Conservation (phyloP, 768 basidiomycete genomes). For the Tulasnella sp. region DNA sequence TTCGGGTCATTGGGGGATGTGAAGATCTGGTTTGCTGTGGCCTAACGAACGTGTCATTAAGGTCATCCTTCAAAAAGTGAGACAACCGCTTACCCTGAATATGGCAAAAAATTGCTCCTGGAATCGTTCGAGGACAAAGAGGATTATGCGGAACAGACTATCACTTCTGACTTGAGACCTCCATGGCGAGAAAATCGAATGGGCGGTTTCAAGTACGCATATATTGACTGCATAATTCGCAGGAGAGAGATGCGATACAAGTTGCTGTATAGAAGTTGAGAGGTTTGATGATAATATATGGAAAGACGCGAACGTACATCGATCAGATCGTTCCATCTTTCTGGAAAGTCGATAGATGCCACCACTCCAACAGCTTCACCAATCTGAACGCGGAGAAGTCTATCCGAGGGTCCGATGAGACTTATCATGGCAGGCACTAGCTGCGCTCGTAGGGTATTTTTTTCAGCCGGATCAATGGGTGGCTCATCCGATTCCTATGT, state of each 20-base stretch:
- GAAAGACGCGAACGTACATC: conserved; percentile 46
- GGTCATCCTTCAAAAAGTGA: background rate
- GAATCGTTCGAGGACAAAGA: conserved; percentile 75
- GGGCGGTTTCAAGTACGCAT: conserved; percentile 84
- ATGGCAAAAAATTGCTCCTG: conserved; percentile 71
- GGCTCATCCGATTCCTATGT: conserved; percentile 30
- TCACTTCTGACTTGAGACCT: conserved; percentile 81
- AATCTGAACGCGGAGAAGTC: conserved; percentile 64
- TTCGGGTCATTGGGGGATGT: conserved; percentile 31
- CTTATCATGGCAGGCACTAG: conserved; percentile 88
- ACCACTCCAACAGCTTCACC: conserved; percentile 89
- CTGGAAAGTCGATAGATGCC: conserved; percentile 84
- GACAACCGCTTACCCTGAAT: conserved; percentile 41
- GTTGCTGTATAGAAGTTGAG: conserved; percentile 48
- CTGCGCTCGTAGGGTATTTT: conserved; percentile 53
- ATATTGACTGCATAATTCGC: conserved; percentile 77
- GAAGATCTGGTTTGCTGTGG: conserved; percentile 35
- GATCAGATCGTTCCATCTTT: conserved; percentile 75
- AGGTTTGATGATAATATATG: conserved; percentile 1
- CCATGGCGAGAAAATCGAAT: conserved; percentile 93
- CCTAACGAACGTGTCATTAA: background rate
- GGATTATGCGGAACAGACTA: conserved; percentile 78
- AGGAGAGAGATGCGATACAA: conserved; percentile 66
- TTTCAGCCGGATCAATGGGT: conserved; percentile 59
- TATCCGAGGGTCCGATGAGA: conserved; percentile 61